phyloP scores from a whole-genome alignment of 140 eudicot genomes.

The Bidens hawaiensis region DNA sequence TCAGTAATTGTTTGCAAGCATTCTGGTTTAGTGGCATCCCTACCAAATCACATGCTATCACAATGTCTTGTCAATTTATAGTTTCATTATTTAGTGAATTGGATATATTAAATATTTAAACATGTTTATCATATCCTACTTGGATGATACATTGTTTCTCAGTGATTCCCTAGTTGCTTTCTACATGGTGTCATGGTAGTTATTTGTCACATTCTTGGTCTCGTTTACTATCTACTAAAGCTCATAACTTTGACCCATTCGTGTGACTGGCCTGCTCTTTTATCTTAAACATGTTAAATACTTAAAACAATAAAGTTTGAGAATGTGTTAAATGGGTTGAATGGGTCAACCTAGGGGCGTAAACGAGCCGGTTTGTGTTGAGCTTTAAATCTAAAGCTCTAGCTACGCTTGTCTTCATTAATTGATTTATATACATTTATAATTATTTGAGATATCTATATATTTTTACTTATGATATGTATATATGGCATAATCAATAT shows the following conservation, averaged over 20 bases:
- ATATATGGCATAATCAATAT: too few species aligned
- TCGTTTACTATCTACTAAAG: not conserved
- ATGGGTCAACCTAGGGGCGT: too few species aligned
- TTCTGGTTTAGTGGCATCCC: not conserved
- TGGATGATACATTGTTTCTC: not conserved
- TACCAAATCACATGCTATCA: not conserved
- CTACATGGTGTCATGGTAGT: not conserved
- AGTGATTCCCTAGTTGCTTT: not conserved
- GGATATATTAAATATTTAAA: too few species aligned
- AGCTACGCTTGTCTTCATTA: too few species aligned
- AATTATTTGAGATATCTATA: too few species aligned
- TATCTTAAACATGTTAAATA: not conserved
- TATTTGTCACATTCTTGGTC: too few species aligned
- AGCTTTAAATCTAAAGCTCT: too few species aligned
- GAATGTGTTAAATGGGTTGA: not conserved
- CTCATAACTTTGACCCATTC: not conserved
- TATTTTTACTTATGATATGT: too few species aligned
- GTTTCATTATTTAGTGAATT: not conserved
- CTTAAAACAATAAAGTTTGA: not conserved
- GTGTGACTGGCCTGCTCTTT: not conserved
- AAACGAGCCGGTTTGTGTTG: too few species aligned
- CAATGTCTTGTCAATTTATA: conserved; percentile 1
- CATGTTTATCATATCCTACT: not conserved
- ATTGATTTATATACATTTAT: too few species aligned
- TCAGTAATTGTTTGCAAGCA: not conserved